A percentile compares a stretch with the other conserved stretches of the same genome.
These are phyloP conservation scores for Mortierella alpina DNA, from an alignment of 192 early-diverging fungal genomes.

Conservation along the genomic window DNA sequence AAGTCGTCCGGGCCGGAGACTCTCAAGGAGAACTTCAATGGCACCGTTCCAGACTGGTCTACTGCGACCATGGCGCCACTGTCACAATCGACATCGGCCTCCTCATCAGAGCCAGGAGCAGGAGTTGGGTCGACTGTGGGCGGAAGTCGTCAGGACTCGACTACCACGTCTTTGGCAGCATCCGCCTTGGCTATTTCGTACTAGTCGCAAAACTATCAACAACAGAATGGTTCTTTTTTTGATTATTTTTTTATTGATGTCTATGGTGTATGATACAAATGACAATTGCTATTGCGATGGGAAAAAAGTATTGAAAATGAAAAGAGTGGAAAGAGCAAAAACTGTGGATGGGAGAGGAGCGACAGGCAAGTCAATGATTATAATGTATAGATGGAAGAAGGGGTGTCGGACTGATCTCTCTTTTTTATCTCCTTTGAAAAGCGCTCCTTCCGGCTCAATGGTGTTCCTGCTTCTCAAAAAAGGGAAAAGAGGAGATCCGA, in stretches of 20 bases:
- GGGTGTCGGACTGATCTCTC: background rate
- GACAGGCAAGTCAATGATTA: background rate
- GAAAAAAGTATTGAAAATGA: background rate
- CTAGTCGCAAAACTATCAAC: background rate
- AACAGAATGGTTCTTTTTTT: background rate
- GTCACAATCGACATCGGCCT: background rate
- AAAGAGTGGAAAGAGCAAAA: background rate
- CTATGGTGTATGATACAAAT: background rate
- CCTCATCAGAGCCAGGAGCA: background rate
- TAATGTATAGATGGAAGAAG: constrained; percentile 14
- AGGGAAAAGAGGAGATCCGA: background rate
- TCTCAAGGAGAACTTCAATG: constrained; percentile 71
- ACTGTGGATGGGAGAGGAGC: background rate
- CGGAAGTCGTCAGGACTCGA: background rate
- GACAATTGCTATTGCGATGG: background rate
- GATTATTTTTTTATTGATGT: background rate
- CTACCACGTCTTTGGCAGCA: constrained; percentile 13
- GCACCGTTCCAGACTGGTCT: constrained; percentile 76
- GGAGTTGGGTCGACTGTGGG: background rate
- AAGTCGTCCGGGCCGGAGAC: constrained; percentile 80
- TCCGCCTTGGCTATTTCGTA: constrained; percentile 37
- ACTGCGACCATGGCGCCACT: constrained; percentile 12
- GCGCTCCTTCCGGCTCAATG: constrained; percentile 31
- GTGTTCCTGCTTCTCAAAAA: background rate
- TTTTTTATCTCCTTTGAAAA: too few species aligned